These are phyloP conservation scores for Cystobasidium slooffiae DNA, from an alignment of 1,284 basidiomycete genomes.

Conservation along the genomic window DNA sequence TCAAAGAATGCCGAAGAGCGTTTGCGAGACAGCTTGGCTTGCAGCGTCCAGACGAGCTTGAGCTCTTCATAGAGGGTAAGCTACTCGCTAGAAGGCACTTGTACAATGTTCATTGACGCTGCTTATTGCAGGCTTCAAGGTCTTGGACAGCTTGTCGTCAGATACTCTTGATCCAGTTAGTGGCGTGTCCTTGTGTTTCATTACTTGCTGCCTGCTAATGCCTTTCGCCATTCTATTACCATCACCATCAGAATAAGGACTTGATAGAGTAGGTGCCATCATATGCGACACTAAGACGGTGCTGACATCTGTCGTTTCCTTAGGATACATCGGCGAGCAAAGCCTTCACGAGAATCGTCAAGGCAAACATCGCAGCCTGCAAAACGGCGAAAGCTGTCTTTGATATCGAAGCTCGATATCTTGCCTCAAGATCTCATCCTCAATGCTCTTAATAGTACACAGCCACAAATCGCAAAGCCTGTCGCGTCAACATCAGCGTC, in stretches of 20 bases:
- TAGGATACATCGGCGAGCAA: conserved; percentile 19
- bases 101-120: not conserved
- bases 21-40: conserved; percentile 35
- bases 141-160: conserved; percentile 23
- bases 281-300: not conserved
- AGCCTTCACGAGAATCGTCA: too few species aligned
- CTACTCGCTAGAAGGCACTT: not conserved
- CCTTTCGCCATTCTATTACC: too few species aligned
- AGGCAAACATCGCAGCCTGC: conserved; percentile 1
- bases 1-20: conserved; percentile 12
- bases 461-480: not conserved
- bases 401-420: not conserved
- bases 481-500: not conserved
- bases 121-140: conserved; percentile 20
- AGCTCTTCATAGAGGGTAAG: conserved; percentile 35
- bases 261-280: conserved; percentile 30
- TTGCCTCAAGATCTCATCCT: not conserved
- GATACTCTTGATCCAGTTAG: conserved; percentile 35
- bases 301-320: not conserved
- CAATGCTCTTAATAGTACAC: not conserved
- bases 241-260: conserved; percentile 17
- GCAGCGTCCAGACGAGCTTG: not conserved
- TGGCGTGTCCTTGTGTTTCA: not conserved
- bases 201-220: not conserved
- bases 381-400: conserved; percentile 6